These are phyloP conservation scores for Antrodiella citrinella DNA, from an alignment of 768 basidiomycete genomes.

Conservation along the genomic window DNA sequence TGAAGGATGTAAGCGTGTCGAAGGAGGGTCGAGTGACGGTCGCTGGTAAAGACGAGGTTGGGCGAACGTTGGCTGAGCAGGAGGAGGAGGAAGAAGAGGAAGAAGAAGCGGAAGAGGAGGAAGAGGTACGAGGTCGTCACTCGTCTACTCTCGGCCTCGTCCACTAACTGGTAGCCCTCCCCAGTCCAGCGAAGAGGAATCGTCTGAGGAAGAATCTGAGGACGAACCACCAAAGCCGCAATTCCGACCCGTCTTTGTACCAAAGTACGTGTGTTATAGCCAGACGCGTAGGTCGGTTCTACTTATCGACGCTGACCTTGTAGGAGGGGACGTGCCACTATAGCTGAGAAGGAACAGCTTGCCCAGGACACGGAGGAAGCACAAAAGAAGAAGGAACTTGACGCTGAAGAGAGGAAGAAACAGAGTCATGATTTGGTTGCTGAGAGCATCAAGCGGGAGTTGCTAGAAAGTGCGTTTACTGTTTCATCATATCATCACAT, in stretches of 20 bases:
- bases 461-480: constrained; percentile 75
- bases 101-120: constrained; percentile 27
- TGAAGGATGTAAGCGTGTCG: constrained; percentile 78
- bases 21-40: constrained; percentile 74
- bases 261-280: constrained; percentile 58
- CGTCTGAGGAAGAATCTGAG: constrained; percentile 59
- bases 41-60: constrained; percentile 71
- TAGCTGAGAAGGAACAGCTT: constrained; percentile 59
- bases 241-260: constrained; percentile 90
- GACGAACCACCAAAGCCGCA: constrained; percentile 67
- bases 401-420: constrained; percentile 75
- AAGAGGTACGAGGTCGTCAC: constrained; percentile 34
- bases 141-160: not conserved
- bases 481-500: not conserved
- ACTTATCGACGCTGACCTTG: constrained; percentile 4
- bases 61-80: constrained; percentile 45
- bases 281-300: not conserved
- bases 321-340: constrained; percentile 71
- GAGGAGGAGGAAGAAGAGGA: constrained; percentile 32
- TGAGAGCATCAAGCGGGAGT: constrained; percentile 85
- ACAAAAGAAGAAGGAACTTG: constrained; percentile 56
- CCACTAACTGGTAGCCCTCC: constrained; percentile 10
- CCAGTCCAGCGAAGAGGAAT: constrained; percentile 86
- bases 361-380: constrained; percentile 73
- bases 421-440: constrained; percentile 91